Base-by-base conservation (phyloP, 1,284 basidiomycete species). In the Ustilago loliicola region DNA sequence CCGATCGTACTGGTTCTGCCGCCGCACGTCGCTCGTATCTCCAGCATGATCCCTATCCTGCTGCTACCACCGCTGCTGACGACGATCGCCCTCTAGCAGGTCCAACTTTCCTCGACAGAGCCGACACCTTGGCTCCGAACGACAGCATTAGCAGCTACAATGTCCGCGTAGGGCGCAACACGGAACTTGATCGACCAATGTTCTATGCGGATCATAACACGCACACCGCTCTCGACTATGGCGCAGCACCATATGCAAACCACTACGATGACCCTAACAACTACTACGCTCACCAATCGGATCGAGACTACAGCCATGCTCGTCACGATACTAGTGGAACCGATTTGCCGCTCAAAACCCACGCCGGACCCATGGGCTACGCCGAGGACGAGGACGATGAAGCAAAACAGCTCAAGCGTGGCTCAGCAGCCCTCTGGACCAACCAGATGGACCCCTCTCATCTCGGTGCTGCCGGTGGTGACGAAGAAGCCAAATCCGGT, bases 371-470 rank as follows among this genome's bases (percentile, higher is more conserved):
- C 7, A 85, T 85, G 84, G 80, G 78, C 36, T 85, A 80, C 45
- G 82, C 83, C 5, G 83, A 85, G 30, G 79, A 85, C 59, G 82
- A 85, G 56, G 62, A 81, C 7, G 83, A 86, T 45, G 82, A 85
- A 53, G 69, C 62, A 3, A 58, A 77, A 6, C 83, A 84, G 66
- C 42, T 82, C 53, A 52, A 79, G 21, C 63, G 74, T n/a, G 77
- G 75, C 0, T 54, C 68, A n/a, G 61, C 60, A 17, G 51, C 63
- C 0, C 66, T 72, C 19, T 76, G 71, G 67, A 48, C 66, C 4
- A 76, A 75, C 36, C 72, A 76, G 52, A 69, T 72, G 52, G 61
- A 65, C 29, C 42, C 21, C 30, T 36, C 55, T 9, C 56, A 62
- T 21, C 66, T 55, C 5, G 34, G 54, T 15, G n/a, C 56, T 4